A percentile compares a stretch with the other conserved stretches of the same genome.
These are phyloP conservation scores for Daldinia vernicosa DNA, from an alignment of 495 filamentous ascomycete species.

Conservation along the genomic window DNA sequence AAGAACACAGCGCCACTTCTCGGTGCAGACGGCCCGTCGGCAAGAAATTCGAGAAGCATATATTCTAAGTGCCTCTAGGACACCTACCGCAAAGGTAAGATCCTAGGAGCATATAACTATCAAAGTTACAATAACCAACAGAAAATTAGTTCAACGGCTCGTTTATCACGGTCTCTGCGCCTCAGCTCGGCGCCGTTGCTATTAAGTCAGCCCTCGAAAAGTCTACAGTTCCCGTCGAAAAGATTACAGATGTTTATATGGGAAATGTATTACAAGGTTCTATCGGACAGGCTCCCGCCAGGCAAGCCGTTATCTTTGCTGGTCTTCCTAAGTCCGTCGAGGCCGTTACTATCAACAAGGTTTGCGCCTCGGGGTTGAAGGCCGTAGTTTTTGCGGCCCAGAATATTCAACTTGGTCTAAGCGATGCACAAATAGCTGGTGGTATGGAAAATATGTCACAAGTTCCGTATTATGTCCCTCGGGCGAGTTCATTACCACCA, in stretches of 20 bases:
- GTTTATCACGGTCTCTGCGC: slow-evolving; percentile 81
- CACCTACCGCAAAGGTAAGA: slow-evolving; percentile 83
- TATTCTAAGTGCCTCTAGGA: slow-evolving; percentile 87
- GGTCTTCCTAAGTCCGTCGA: slow-evolving; percentile 81
- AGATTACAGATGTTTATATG: slow-evolving; percentile 93
- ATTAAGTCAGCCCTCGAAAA: slow-evolving; percentile 89
- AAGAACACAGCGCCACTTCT: slow-evolving; percentile 69
- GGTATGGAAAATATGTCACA: slow-evolving; percentile 98
- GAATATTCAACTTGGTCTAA: slow-evolving; percentile 89
- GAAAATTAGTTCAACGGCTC: slow-evolving; percentile 87
- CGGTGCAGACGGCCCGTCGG: slow-evolving; percentile 62
- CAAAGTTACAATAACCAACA: slow-evolving; percentile 23
- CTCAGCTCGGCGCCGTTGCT: slow-evolving; percentile 83
- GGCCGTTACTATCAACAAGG: slow-evolving; percentile 93
- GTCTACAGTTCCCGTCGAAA: slow-evolving; percentile 76
- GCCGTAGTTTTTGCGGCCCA: slow-evolving; percentile 89
- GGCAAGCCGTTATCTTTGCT: slow-evolving; percentile 90
- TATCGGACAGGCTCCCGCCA: slow-evolving; percentile 88
- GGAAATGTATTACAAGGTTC: slow-evolving; percentile 91
- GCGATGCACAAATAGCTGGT: slow-evolving; percentile 87
- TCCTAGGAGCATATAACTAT: background rate
- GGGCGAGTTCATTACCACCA: slow-evolving; percentile 75
- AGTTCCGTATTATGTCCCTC: slow-evolving; percentile 88
- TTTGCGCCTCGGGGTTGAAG: slow-evolving; percentile 94
- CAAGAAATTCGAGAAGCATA: slow-evolving; percentile 88